These are phyloP conservation scores for Suhomyces vadensis DNA, from an alignment of 805 yeast genomes.

Conservation along the genomic window DNA sequence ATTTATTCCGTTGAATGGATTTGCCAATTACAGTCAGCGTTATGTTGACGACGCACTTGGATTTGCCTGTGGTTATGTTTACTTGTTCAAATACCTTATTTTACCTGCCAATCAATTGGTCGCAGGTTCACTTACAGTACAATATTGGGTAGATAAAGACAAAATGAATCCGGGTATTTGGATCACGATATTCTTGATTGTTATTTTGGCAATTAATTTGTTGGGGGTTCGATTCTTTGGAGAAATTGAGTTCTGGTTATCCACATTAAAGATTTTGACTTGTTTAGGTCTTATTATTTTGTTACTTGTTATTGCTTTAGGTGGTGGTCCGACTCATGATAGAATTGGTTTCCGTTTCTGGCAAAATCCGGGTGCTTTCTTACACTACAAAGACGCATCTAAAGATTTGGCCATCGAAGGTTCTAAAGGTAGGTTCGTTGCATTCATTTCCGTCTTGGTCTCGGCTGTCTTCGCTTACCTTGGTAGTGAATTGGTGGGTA, in stretches of 20 bases:
- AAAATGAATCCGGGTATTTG: conserved; percentile 58
- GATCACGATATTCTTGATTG: conserved; percentile 49
- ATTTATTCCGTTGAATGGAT: conserved; percentile 66
- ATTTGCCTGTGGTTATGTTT: conserved; percentile 67
- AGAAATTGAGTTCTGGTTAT: conserved; percentile 53
- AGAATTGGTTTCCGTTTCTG: conserved; percentile 73
- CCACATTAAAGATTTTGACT: conserved; percentile 63
- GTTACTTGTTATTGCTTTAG: conserved; percentile 64
- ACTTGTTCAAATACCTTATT: conserved; percentile 54
- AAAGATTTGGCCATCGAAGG: conserved; percentile 41
- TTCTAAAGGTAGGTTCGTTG: conserved; percentile 55
- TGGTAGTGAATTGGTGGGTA: conserved; percentile 70
- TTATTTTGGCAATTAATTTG: conserved; percentile 43
- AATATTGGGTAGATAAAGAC: conserved; percentile 52
- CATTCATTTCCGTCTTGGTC: conserved; percentile 62
- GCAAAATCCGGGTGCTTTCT: conserved; percentile 66
- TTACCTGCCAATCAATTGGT: conserved; percentile 65
- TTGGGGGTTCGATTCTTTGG: conserved; percentile 48
- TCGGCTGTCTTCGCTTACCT: conserved; percentile 69
- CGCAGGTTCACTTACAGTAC: conserved; percentile 57
- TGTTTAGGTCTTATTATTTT: conserved; percentile 66
- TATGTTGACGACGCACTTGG: conserved; percentile 68
- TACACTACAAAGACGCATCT: conserved; percentile 45
- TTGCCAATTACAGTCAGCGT: conserved; percentile 63
- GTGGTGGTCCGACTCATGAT: conserved; percentile 77